Base-by-base conservation (phyloP, 1,284 basidiomycete genomes). In the Malassezia vespertilionis region DNA sequence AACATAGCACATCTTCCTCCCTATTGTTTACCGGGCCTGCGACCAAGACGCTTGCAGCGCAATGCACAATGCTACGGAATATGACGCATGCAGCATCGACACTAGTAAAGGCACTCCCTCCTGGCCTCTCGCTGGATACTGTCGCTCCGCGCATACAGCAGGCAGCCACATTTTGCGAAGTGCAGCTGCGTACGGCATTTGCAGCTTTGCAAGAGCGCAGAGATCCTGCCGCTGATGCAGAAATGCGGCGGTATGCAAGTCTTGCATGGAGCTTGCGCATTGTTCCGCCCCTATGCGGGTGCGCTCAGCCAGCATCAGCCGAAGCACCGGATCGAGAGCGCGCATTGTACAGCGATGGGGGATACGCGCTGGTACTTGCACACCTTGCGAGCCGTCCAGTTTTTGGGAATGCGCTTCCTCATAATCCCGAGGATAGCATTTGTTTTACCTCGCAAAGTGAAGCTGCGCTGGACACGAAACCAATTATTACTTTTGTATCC, bases 381-480 rank as follows among this genome's bases (percentile, higher is more conserved):
- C 28, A 44, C 15, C 15, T 49, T 14, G 18, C 23, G 5, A 26
- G 32, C n/a, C 34, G 28, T n/a, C 35, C 47, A 1, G 9, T 45
- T 0, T 40, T 48, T 8, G 27, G 36, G 28, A 8, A 33, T 5
- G 24, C 18, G 11, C 12, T 37, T 9, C 37, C 35, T 11, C 35
- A 44, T 41, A 52, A 41, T n/a, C 40, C 48, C 1, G 34, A 38
- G n/a, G 37, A 42, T 21, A 31, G 32, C 18, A 33, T 50, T 6
- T 23, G 33, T 7, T 38, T 50, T 33, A 21, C 24, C 8, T 30
- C 31, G n/a, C 40, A 45, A 15, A 32, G 26, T 12, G 40, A 41
- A 20, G 15, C 24, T 4, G 93, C 88, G 71, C 86, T 95, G 74
- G 73, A 73, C 0, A 76, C 77, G 40, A 75, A 89, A 3, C 47